Evolutionary conservation across 768 basidiomycete species (phyloP).

Genomic region (Tephrocybe sp.): DNA sequence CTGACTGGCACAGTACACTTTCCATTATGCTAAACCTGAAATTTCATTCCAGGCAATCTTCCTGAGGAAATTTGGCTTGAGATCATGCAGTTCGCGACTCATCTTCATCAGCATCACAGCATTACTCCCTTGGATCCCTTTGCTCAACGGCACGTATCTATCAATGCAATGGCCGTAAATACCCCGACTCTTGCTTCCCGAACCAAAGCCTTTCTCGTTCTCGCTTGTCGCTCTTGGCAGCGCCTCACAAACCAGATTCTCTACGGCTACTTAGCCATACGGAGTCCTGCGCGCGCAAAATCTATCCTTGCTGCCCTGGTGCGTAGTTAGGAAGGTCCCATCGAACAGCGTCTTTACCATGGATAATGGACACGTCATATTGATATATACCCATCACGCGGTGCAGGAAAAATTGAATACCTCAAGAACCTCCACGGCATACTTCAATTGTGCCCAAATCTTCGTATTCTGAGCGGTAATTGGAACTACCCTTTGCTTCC

Average conservation of each 20-base stretch:
- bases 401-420: conserved; percentile 32
- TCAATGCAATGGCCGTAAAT: conserved; percentile 45
- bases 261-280: conserved; percentile 43
- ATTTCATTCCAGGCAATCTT: no score
- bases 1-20: no score
- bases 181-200: conserved; percentile 41
- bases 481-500: conserved; percentile 42
- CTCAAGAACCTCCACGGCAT: conserved; percentile 42
- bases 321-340: conserved; percentile 10
- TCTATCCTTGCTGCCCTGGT: conserved; percentile 34
- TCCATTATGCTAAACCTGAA: no score
- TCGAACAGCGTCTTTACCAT: conserved; percentile 19
- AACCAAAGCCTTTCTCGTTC: conserved; percentile 48
- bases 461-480: conserved; percentile 43
- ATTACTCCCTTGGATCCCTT: conserved; percentile 49
- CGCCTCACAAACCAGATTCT: conserved; percentile 37
- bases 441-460: conserved; percentile 41
- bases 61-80: conserved; percentile 53
- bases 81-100: conserved; percentile 55
- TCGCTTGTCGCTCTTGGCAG: conserved; percentile 48
- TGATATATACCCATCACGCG: conserved; percentile 44
- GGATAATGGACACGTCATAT: conserved; percentile 48
- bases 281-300: conserved; percentile 40
- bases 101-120: conserved; percentile 39
- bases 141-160: conserved; percentile 33